Conservation (phyloP, 164 flowering plant genomes). For the Vitis rupestris region DNA sequence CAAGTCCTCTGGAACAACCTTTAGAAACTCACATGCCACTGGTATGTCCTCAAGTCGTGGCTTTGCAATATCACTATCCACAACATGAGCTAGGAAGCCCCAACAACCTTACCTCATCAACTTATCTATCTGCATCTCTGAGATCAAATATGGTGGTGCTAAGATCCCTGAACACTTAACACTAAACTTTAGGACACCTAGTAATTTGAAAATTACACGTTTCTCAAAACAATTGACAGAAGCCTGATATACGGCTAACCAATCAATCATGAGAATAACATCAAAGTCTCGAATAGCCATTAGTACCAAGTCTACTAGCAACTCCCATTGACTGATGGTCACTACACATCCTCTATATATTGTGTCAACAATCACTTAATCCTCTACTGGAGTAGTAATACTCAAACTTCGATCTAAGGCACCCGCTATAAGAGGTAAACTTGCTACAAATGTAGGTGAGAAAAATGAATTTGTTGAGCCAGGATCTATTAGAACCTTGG, state of each 20-base stretch:
- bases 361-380: too few relatives aligned
- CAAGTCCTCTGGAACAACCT: slow-evolving; percentile 7
- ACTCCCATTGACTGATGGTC: too few relatives aligned
- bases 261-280: slow-evolving; percentile 5
- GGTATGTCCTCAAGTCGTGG: background rate
- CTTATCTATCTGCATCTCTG: background rate
- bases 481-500: too few relatives aligned
- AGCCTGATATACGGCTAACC: background rate
- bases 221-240: background rate
- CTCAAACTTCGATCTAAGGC: too few relatives aligned
- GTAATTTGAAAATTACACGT: background rate
- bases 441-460: too few relatives aligned
- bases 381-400: too few relatives aligned
- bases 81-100: background rate
- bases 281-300: background rate
- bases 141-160: background rate
- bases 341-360: too few relatives aligned
- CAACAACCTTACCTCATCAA: background rate
- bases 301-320: background rate
- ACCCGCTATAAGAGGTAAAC: too few relatives aligned
- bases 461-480: too few relatives aligned
- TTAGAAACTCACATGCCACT: slow-evolving; percentile 4
- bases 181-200: background rate
- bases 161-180: background rate
- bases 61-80: background rate